phyloP scores from a whole-genome alignment of 1,139 yeast species.

The Candida pseudocylindracea region DNA sequence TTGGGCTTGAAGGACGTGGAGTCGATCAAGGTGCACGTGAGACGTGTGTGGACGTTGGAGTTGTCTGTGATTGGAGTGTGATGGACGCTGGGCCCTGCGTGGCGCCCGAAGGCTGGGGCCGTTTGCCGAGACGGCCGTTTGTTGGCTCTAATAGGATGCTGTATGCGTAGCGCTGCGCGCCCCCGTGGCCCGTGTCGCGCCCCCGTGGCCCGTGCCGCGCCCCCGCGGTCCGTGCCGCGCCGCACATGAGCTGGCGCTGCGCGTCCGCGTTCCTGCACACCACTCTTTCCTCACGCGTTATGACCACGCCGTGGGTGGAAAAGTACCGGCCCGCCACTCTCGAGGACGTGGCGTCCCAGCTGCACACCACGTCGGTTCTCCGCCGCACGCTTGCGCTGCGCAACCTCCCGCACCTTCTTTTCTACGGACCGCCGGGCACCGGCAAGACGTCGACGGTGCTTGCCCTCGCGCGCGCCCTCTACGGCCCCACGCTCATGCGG shows the following conservation, averaged over 20 bases:
- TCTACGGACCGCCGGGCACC: constrained; percentile 96
- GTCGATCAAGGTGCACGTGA: constrained; percentile 34
- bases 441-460: constrained; percentile 88
- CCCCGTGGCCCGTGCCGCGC: no score
- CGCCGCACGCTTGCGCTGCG: constrained; percentile 60
- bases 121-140: no score
- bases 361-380: constrained; percentile 70
- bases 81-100: no score
- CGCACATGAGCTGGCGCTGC: no score
- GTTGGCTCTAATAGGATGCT: no score
- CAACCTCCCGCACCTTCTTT: constrained; percentile 85
- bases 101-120: no score
- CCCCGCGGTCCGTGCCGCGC: no score
- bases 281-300: constrained; percentile 5
- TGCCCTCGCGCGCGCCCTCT: constrained; percentile 70
- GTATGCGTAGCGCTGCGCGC: no score
- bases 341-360: constrained; percentile 81
- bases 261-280: background rate
- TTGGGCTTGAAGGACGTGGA: constrained; percentile 4
- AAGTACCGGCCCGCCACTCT: constrained; percentile 68
- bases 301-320: constrained; percentile 60
- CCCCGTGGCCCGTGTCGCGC: no score
- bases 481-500: constrained; percentile 47
- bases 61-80: constrained; percentile 39
- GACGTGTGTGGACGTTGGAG: constrained; percentile 77